These are phyloP conservation scores for Tetracladium marchalianum DNA, from an alignment of 495 filamentous ascomycete species.

Conservation along the genomic window DNA sequence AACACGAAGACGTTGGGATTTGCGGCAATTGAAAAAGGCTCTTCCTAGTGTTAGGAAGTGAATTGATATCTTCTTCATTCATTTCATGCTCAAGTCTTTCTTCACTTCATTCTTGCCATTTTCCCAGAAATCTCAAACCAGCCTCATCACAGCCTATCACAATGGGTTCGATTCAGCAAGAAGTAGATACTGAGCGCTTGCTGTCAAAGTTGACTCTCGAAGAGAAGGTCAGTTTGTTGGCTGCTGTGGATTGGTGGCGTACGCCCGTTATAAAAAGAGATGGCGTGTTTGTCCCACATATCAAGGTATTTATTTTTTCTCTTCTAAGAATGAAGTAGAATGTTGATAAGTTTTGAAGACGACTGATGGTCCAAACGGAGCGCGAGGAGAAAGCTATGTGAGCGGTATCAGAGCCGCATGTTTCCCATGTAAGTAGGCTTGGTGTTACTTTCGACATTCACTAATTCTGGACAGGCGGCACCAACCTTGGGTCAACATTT, in stretches of 20 bases:
- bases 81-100: neutral
- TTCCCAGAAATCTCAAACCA: neutral
- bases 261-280: neutral
- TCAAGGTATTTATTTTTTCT: neutral
- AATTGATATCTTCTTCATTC: neutral
- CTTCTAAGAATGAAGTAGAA: neutral
- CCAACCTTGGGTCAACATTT: neutral
- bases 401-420: neutral
- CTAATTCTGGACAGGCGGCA: neutral
- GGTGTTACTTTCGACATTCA: too few species aligned
- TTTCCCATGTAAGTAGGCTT: neutral
- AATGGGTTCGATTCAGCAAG: neutral
- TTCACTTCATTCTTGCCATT: neutral
- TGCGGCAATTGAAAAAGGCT: neutral
- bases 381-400: neutral
- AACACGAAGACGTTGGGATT: neutral
- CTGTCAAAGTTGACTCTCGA: neutral
- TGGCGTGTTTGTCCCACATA: neutral
- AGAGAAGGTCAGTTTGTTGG: constrained; percentile 3
- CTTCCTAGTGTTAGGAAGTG: neutral
- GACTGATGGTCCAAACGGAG: constrained; percentile 1
- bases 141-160: neutral
- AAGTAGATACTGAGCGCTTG: neutral
- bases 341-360: neutral
- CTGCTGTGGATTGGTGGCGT: neutral